These are phyloP conservation scores for Cyclocybe cylindracea DNA, from an alignment of 768 basidiomycete species.

Conservation along the genomic window DNA sequence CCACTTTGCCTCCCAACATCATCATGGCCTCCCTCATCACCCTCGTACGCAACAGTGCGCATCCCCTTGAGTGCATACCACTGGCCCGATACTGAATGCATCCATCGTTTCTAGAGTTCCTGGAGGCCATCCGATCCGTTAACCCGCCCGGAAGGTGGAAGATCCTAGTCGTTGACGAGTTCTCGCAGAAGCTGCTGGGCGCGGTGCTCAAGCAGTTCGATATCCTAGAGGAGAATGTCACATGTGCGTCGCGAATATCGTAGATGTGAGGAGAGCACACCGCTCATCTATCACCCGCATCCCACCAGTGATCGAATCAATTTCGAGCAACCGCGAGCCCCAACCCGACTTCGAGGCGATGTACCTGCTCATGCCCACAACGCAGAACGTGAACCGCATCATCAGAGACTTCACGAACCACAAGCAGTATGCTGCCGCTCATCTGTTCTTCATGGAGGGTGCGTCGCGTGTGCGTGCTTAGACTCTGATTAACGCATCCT, in stretches of 20 bases:
- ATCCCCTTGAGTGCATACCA: background rate
- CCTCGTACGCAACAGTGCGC: constrained; percentile 44
- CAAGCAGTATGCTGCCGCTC: constrained; percentile 78
- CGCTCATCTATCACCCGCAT: constrained; percentile 2
- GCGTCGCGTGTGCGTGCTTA: constrained; percentile 7
- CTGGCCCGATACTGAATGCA: constrained; percentile 1
- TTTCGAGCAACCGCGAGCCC: constrained; percentile 79
- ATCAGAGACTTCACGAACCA: constrained; percentile 76
- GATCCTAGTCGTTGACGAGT: constrained; percentile 94
- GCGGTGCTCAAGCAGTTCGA: constrained; percentile 92
- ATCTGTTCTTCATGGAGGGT: constrained; percentile 94
- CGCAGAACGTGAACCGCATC: constrained; percentile 89
- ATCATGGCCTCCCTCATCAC: constrained; percentile 44
- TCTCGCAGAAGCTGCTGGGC: constrained; percentile 80
- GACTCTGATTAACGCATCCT: background rate
- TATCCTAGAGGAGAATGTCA: constrained; percentile 94
- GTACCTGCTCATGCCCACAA: constrained; percentile 93
- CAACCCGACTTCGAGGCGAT: constrained; percentile 88
- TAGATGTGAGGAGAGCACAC: background rate
- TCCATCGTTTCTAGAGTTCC: constrained; percentile 58
- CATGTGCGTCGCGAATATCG: constrained; percentile 57
- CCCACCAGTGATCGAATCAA: constrained; percentile 83
- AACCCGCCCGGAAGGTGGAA: constrained; percentile 92
- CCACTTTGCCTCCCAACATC: constrained; percentile 6
- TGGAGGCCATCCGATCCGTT: constrained; percentile 85